Percentiles rank a stretch among this genome's conserved stretches.
These are phyloP conservation scores for Sporothrix mexicana DNA, from an alignment of 2,329 filamentous ascomycete genomes.

Conservation along the genomic window DNA sequence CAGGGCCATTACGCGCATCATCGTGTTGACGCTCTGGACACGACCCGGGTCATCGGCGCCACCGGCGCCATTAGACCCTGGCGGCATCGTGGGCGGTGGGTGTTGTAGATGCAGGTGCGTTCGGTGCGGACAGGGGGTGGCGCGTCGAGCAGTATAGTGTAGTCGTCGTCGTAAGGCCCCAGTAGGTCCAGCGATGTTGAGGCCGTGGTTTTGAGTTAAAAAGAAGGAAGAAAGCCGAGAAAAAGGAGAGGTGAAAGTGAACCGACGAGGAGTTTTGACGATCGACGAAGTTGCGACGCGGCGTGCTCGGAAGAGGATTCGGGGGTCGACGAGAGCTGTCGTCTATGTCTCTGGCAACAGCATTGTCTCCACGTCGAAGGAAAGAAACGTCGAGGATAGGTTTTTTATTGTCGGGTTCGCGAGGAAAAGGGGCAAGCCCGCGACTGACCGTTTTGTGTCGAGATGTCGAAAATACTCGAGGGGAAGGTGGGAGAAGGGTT, in stretches of 20 bases:
- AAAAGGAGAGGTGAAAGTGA: background rate
- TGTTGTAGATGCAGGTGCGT: background rate
- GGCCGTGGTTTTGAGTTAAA: too few relatives aligned
- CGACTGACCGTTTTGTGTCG: background rate
- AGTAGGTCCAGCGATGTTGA: too few relatives aligned
- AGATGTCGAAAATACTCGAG: background rate
- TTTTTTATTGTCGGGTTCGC: background rate
- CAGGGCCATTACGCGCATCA: conserved; percentile 33
- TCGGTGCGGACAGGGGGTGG: too few relatives aligned
- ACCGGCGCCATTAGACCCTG: background rate
- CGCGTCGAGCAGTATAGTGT: background rate
- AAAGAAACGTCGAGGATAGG: background rate
- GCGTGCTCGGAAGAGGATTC: background rate
- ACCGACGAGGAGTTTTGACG: background rate
- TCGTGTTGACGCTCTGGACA: conserved; percentile 35
- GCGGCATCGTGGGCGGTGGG: background rate
- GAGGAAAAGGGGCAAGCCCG: background rate
- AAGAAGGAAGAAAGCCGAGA: background rate
- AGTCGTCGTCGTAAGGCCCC: too few relatives aligned
- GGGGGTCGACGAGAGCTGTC: background rate
- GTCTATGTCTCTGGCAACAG: conserved; percentile 10
- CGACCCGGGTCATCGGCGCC: background rate
- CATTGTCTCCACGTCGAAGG: background rate
- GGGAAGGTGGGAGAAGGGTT: background rate
- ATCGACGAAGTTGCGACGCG: background rate